Conservation (phyloP, 495 filamentous ascomycete genomes). For the Lepraria neglecta region DNA sequence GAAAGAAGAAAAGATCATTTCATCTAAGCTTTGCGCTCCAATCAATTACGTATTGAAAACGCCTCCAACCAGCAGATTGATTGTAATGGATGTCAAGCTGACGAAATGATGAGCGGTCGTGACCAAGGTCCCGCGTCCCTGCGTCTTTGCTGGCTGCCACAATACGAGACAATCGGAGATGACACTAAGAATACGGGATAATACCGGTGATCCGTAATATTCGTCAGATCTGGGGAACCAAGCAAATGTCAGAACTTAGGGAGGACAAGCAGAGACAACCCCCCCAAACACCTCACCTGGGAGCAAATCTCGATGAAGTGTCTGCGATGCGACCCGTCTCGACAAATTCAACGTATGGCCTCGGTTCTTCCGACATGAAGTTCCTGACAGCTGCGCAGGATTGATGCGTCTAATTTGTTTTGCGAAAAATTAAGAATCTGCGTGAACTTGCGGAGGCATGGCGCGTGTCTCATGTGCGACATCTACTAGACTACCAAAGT, state of each 20-base stretch:
- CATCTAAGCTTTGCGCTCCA: slow-evolving; percentile 6
- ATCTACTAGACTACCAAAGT: neutral
- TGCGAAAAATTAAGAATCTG: neutral
- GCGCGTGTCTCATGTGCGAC: slow-evolving; percentile 8
- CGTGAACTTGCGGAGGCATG: neutral
- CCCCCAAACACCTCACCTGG: neutral
- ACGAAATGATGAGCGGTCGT: neutral
- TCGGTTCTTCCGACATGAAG: neutral
- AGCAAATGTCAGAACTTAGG: neutral
- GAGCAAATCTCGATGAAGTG: neutral
- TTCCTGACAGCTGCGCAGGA: neutral
- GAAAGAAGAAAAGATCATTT: neutral
- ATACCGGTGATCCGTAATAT: neutral
- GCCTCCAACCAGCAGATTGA: neutral
- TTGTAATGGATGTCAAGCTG: neutral
- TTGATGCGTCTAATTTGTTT: slow-evolving; percentile 14
- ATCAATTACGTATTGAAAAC: neutral
- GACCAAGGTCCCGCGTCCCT: neutral
- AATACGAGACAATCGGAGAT: neutral
- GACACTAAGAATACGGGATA: neutral
- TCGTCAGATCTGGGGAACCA: neutral
- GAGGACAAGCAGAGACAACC: neutral
- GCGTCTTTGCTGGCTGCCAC: neutral
- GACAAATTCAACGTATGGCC: slow-evolving; percentile 2
- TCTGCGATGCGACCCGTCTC: slow-evolving; percentile 17